Conservation (phyloP, 2,329 filamentous ascomycete species). For the Mycosphaerelloides madeirae region DNA sequence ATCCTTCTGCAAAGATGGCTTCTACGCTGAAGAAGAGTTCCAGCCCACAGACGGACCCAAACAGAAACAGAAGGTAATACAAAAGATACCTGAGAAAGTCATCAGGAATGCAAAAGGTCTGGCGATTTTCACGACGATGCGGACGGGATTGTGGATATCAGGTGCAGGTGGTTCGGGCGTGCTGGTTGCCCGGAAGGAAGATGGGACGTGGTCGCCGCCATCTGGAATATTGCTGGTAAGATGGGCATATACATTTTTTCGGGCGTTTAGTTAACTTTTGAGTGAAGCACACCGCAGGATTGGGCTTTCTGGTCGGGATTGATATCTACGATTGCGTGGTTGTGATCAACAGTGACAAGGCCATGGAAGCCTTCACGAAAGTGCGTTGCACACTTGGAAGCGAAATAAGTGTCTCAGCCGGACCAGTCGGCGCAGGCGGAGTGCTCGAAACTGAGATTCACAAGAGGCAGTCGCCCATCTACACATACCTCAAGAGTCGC, state of each 20-base stretch:
- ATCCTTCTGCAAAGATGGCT: conserved; percentile 81
- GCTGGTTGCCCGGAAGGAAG: conserved; percentile 74
- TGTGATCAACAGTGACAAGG: conserved; percentile 81
- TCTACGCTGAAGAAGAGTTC: conserved; percentile 56
- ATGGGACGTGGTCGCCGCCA: conserved; percentile 86
- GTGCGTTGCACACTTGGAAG: conserved; percentile 74
- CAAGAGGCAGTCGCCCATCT: conserved; percentile 66
- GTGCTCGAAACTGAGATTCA: conserved; percentile 65
- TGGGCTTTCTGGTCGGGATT: conserved; percentile 85
- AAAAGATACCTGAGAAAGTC: conserved; percentile 80
- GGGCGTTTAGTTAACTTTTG: too few species aligned
- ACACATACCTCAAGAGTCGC: conserved; percentile 83
- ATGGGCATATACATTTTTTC: too few species aligned
- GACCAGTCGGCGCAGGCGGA: conserved; percentile 73
- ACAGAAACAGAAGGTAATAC: conserved; percentile 60
- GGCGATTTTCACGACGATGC: conserved; percentile 93
- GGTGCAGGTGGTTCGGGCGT: conserved; percentile 88
- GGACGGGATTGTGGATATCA: conserved; percentile 84
- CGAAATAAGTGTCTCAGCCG: conserved; percentile 70
- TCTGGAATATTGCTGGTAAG: conserved; percentile 71
- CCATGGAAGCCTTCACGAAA: conserved; percentile 77
- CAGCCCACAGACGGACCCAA: conserved; percentile 47
- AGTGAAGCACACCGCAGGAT: conserved; percentile 67
- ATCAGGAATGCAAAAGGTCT: conserved; percentile 86
- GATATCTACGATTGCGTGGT: conserved; percentile 96